Evolutionary conservation across 2,329 filamentous ascomycete genomes (phyloP).

Genomic region (Blastomyces parvus): DNA sequence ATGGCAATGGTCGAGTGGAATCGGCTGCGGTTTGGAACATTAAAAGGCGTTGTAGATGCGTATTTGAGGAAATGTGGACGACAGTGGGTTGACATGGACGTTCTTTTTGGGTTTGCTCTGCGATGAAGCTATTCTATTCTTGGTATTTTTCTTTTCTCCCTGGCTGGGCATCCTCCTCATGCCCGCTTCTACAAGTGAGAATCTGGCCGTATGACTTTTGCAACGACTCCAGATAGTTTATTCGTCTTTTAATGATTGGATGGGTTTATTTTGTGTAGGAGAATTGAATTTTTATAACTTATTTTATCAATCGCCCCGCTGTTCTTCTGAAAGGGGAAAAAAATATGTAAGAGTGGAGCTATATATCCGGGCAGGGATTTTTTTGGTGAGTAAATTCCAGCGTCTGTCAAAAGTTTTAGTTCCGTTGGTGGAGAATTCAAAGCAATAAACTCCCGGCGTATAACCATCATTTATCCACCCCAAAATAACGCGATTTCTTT

Average conservation of each 20-base stretch:
- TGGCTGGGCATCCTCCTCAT: slow-evolving; percentile 6
- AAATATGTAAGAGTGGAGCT: neutral
- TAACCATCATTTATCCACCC: too few relatives aligned
- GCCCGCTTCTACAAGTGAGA: slow-evolving; percentile 1
- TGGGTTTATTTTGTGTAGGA: neutral
- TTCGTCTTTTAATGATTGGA: slow-evolving; percentile 13
- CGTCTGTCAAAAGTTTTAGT: neutral
- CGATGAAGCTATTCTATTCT: slow-evolving; percentile 16
- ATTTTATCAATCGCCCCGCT: neutral
- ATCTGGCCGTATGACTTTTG: neutral
- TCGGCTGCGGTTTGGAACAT: slow-evolving; percentile 62
- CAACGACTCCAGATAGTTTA: neutral
- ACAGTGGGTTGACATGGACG: slow-evolving; percentile 91
- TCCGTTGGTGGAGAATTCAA: neutral
- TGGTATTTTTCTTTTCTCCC: slow-evolving; percentile 23
- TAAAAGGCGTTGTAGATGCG: slow-evolving; percentile 66
- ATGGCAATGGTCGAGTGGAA: slow-evolving; percentile 72
- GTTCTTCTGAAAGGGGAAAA: neutral
- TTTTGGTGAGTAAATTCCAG: neutral
- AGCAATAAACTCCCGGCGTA: neutral
- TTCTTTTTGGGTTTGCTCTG: slow-evolving; percentile 58
- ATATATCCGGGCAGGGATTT: neutral
- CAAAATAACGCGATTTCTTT: neutral
- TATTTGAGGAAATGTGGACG: slow-evolving; percentile 84
- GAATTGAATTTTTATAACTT: neutral